Evolutionary conservation across 2,329 filamentous ascomycete genomes (phyloP).

Genomic region (Cladosporium sp.): DNA sequence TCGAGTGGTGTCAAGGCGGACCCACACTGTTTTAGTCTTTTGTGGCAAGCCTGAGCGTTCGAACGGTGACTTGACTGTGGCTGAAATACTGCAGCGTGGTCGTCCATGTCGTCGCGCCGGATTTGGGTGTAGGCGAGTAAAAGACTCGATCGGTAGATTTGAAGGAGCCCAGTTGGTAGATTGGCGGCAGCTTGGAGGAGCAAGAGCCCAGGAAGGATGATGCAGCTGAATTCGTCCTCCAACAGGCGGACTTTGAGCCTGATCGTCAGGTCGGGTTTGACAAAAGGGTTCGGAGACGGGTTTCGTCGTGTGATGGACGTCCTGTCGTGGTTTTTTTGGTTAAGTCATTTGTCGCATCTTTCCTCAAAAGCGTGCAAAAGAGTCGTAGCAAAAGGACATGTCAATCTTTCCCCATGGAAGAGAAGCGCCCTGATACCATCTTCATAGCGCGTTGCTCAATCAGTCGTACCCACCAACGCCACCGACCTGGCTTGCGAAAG

Average conservation of each 20-base stretch:
- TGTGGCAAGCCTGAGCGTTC: no score
- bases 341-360: constrained; percentile 3
- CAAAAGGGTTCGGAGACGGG: neutral
- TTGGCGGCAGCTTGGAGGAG: neutral
- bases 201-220: neutral
- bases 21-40: no score
- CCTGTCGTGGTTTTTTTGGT: neutral
- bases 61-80: no score
- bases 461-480: constrained; percentile 23
- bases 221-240: neutral
- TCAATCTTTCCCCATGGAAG: neutral
- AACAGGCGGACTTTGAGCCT: neutral
- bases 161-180: neutral
- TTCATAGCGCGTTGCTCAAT: constrained; percentile 9
- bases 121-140: neutral
- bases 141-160: neutral
- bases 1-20: no score
- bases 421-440: neutral
- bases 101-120: no score
- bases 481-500: constrained; percentile 92
- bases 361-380: constrained; percentile 10
- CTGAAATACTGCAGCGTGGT: no score
- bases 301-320: neutral
- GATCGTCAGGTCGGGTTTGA: constrained; percentile 1
- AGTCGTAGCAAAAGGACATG: constrained; percentile 9